Percentiles rank a stretch among this genome's conserved stretches.
phyloP scores from a whole-genome alignment of 257 asterid species.

The Lantana camara region DNA sequence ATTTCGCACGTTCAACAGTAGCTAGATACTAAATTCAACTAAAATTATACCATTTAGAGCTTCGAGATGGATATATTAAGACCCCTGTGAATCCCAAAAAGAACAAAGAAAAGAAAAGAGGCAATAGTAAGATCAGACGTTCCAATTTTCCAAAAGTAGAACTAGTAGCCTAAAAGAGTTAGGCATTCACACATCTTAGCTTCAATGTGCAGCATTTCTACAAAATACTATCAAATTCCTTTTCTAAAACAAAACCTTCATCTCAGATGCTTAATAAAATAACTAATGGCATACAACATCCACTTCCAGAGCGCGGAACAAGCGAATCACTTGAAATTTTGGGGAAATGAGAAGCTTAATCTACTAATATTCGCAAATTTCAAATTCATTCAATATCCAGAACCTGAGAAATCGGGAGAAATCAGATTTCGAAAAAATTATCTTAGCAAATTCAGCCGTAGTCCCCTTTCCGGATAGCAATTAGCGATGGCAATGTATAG shows the following conservation, averaged over 20 bases:
- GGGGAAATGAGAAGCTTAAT: neutral
- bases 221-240: too few relatives aligned
- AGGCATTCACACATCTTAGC: too few relatives aligned
- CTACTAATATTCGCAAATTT: neutral
- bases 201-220: too few relatives aligned
- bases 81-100: slow-evolving; percentile 19
- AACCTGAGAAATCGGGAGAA: neutral
- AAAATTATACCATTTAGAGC: slow-evolving; percentile 26
- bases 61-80: neutral
- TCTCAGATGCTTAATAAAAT: too few relatives aligned
- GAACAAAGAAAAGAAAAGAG: slow-evolving; percentile 10
- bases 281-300: too few relatives aligned
- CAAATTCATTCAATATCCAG: neutral
- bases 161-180: neutral
- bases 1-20: slow-evolving; percentile 29
- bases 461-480: neutral
- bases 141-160: neutral
- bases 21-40: slow-evolving; percentile 11
- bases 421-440: neutral
- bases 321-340: neutral
- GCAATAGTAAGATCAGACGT: slow-evolving; percentile 1
- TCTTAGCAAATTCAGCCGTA: neutral
- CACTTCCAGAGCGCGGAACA: neutral
- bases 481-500: neutral
- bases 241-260: too few relatives aligned